A percentile compares a stretch with the other conserved stretches of the same genome.
Conservation (phyloP, 2,329 filamentous ascomycete species). For the Thermothelomyces thermophilus region DNA sequence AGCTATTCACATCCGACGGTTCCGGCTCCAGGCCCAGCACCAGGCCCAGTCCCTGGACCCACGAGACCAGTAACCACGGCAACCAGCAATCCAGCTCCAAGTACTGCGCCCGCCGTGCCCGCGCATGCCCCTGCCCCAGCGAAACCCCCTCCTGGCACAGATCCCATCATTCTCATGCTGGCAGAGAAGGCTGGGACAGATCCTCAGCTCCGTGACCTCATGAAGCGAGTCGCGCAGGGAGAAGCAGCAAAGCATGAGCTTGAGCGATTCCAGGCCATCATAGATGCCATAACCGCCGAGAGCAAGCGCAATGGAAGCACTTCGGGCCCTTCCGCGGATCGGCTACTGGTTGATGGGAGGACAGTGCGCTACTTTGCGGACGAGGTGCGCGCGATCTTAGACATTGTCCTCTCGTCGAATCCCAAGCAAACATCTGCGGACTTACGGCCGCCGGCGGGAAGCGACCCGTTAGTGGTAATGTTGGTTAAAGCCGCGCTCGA, state of each 20-base stretch:
- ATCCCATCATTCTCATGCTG: constrained; percentile 74
- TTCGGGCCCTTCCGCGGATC: constrained; percentile 48
- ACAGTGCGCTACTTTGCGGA: constrained; percentile 55
- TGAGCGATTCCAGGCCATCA: constrained; percentile 70
- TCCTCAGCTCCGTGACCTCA: constrained; percentile 64
- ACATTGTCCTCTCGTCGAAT: constrained; percentile 54
- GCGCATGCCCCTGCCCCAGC: constrained; percentile 24
- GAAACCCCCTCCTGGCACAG: constrained; percentile 36
- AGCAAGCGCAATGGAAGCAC: constrained; percentile 46
- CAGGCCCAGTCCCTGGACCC: constrained; percentile 13
- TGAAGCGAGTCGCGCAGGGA: constrained; percentile 76
- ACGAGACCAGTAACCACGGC: constrained; percentile 11
- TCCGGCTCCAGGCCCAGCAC: not conserved
- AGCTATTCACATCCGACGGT: constrained; percentile 24
- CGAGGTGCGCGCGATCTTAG: constrained; percentile 51
- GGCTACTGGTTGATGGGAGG: constrained; percentile 47
- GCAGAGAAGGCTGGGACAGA: constrained; percentile 70
- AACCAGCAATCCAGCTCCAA: constrained; percentile 10
- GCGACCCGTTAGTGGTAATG: constrained; percentile 50
- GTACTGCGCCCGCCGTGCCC: constrained; percentile 24
- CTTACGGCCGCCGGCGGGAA: constrained; percentile 46
- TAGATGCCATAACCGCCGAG: constrained; percentile 65
- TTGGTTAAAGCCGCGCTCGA: constrained; percentile 53
- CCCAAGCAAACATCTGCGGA: constrained; percentile 49
- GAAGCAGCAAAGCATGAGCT: constrained; percentile 65